phyloP scores from a whole-genome alignment of 179 eudicot species.

The Drosera spatulata region DNA sequence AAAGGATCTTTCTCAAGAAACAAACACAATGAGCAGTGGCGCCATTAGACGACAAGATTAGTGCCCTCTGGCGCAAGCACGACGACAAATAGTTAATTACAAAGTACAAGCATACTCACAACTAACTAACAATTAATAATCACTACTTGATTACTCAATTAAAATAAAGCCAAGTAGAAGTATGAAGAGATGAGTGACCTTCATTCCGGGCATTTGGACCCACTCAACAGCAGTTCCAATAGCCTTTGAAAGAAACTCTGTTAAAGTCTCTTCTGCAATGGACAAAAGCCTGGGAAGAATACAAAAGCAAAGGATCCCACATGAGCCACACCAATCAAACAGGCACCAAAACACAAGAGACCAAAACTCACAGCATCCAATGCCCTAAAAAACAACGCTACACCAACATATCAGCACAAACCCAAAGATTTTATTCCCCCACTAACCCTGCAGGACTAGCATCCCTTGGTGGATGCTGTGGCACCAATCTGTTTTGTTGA shows the following conservation, averaged over 20 bases:
- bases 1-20: too few species aligned
- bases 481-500: constrained; percentile 22
- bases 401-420: too few species aligned
- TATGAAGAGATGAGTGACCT: constrained; percentile 30
- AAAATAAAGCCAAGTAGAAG: too few species aligned
- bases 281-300: constrained; percentile 56
- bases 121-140: too few species aligned
- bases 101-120: too few species aligned
- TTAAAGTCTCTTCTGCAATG: constrained; percentile 93
- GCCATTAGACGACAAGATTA: too few species aligned
- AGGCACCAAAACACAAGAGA: too few species aligned
- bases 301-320: constrained; percentile 20
- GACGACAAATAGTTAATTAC: too few species aligned
- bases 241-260: constrained; percentile 99
- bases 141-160: not conserved
- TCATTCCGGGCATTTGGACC: constrained; percentile 99
- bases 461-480: constrained; percentile 65
- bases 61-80: too few species aligned
- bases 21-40: too few species aligned
- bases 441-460: constrained; percentile 82
- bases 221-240: constrained; percentile 99
- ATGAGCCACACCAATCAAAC: too few species aligned
- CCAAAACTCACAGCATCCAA: not conserved
- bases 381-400: constrained; percentile 6
- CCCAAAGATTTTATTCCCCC: too few species aligned